Conservation (phyloP, 306 rosid genomes). For the Lupinus albus region DNA sequence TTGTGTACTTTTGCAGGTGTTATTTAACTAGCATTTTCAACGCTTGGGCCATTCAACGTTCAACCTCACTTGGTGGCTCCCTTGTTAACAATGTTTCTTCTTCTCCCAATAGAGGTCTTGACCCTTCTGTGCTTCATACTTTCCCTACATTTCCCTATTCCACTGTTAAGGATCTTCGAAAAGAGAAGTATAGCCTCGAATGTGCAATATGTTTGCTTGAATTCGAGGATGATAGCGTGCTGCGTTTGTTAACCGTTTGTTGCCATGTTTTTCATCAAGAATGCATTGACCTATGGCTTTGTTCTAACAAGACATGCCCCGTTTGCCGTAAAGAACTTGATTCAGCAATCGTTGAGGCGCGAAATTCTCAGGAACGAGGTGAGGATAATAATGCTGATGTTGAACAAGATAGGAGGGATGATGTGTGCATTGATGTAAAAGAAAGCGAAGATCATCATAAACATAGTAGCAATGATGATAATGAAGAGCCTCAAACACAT, state of each 20-base stretch:
- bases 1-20: conserved; percentile 51
- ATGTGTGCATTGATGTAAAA: conserved; percentile 49
- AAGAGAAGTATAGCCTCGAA: conserved; percentile 48
- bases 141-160: conserved; percentile 64
- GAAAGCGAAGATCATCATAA: conserved; percentile 18
- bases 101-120: conserved; percentile 52
- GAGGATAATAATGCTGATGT: background rate
- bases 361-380: conserved; percentile 25
- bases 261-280: conserved; percentile 73
- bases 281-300: conserved; percentile 75
- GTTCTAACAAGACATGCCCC: conserved; percentile 66
- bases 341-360: background rate
- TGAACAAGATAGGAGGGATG: background rate
- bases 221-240: conserved; percentile 58
- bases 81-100: background rate
- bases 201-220: conserved; percentile 73
- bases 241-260: conserved; percentile 54
- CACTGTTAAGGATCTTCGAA: conserved; percentile 54
- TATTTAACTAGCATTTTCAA: conserved; percentile 29
- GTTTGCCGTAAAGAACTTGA: conserved; percentile 71
- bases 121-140: conserved; percentile 41
- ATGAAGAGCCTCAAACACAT: background rate
- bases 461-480: background rate
- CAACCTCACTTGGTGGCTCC: conserved; percentile 33
- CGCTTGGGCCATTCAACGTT: conserved; percentile 37